Evolutionary conservation across 805 yeast genomes (phyloP).

Genomic region (Starmerella floris): DNA sequence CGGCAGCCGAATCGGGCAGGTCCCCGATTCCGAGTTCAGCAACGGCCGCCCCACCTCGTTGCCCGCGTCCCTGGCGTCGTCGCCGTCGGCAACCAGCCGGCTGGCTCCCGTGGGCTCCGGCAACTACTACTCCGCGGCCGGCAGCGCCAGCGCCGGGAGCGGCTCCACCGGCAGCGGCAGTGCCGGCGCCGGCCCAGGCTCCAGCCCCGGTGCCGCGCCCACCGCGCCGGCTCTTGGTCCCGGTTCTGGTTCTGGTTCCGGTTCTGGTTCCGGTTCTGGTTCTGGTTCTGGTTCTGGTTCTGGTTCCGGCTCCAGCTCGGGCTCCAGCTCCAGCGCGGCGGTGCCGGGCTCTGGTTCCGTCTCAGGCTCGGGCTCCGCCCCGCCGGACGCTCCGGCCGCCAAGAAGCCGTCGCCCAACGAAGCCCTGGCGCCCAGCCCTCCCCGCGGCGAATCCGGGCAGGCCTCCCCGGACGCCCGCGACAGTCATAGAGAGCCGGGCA

Average conservation of each 20-base stretch:
- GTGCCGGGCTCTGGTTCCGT: background rate
- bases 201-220: no score
- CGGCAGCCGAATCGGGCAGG: slow-evolving; percentile 14
- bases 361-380: background rate
- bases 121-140: background rate
- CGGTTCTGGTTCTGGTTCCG: no score
- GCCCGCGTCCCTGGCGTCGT: slow-evolving; percentile 1
- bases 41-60: background rate
- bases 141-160: background rate
- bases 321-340: background rate
- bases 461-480: background rate
- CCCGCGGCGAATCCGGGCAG: background rate
- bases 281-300: background rate
- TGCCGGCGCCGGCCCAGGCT: no score
- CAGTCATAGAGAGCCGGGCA: no score
- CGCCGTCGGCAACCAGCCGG: background rate
- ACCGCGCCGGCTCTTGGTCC: no score
- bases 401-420: background rate
- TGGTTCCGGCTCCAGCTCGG: background rate
- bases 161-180: no score
- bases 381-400: background rate
- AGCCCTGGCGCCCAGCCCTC: background rate
- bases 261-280: no score
- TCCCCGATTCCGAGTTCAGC: slow-evolving; percentile 8
- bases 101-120: background rate